These are phyloP conservation scores for Colletotrichum brevisporum DNA, from an alignment of 2,329 filamentous ascomycete species.

Conservation along the genomic window DNA sequence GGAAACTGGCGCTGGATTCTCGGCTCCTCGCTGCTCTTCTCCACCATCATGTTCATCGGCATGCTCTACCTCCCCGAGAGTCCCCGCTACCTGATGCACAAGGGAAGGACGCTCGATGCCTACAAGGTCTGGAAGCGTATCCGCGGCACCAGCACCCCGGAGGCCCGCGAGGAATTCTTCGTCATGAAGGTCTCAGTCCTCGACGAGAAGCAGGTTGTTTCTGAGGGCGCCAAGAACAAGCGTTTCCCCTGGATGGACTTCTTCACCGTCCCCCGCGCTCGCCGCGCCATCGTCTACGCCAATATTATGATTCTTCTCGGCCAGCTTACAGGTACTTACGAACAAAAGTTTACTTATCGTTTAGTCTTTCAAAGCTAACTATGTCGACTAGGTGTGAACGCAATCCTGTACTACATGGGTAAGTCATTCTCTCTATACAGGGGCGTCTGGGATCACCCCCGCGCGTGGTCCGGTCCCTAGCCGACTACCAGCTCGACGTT, in stretches of 20 bases:
- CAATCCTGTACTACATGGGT: conserved; percentile 80
- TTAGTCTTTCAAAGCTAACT: too few species aligned
- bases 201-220: conserved; percentile 67
- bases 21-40: conserved; percentile 79
- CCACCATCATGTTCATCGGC: conserved; percentile 57
- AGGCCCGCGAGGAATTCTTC: conserved; percentile 78
- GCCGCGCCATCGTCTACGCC: conserved; percentile 75
- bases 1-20: conserved; percentile 84
- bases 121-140: conserved; percentile 82
- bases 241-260: conserved; percentile 81
- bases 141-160: conserved; percentile 69
- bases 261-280: conserved; percentile 77
- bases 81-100: conserved; percentile 79
- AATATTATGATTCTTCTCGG: conserved; percentile 80
- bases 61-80: conserved; percentile 81
- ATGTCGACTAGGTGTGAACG: conserved; percentile 66
- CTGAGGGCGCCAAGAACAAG: conserved; percentile 65
- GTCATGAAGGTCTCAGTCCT: conserved; percentile 76
- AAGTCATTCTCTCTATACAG: background rate
- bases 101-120: conserved; percentile 55
- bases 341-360: too few species aligned
- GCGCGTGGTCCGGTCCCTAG: too few species aligned
- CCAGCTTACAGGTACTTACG: conserved; percentile 69
- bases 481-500: too few species aligned
- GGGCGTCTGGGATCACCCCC: too few species aligned